Evolutionary conservation across 148 eudicot species (phyloP).

Genomic region (Suaeda aralocaspica): DNA sequence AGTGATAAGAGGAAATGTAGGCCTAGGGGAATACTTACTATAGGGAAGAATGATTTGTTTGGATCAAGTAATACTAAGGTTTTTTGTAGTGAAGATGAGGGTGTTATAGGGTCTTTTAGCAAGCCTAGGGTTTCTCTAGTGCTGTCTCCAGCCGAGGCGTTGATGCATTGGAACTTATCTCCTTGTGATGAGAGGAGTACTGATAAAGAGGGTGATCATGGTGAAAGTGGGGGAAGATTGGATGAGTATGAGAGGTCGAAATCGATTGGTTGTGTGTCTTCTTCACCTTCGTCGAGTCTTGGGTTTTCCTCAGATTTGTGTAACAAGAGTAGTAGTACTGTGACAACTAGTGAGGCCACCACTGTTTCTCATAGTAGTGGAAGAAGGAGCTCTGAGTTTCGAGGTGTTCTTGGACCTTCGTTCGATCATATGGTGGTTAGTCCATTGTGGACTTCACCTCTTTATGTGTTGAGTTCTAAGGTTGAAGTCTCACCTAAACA

Average conservation of each 20-base stretch:
- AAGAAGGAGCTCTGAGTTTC: slow-evolving; percentile 30
- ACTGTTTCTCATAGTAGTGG: slow-evolving; percentile 20
- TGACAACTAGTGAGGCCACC: slow-evolving; percentile 21
- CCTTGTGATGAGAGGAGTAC: slow-evolving; percentile 39
- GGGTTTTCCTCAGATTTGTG: slow-evolving; percentile 30
- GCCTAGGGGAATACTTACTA: slow-evolving; percentile 64
- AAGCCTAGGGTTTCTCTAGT: slow-evolving; percentile 34
- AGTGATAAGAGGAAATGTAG: slow-evolving; percentile 69
- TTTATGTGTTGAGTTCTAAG: slow-evolving; percentile 18
- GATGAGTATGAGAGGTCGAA: slow-evolving; percentile 8
- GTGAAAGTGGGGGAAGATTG: slow-evolving; percentile 16
- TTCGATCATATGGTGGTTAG: slow-evolving; percentile 27
- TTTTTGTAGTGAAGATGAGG: slow-evolving; percentile 22
- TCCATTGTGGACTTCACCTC: slow-evolving; percentile 22
- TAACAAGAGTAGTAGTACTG: slow-evolving; percentile 22
- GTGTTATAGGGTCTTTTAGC: slow-evolving; percentile 10
- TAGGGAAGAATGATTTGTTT: slow-evolving; percentile 37
- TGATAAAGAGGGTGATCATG: slow-evolving; percentile 14
- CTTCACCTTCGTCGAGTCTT: slow-evolving; percentile 38
- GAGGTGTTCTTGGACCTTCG: slow-evolving; percentile 31
- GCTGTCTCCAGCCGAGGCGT: slow-evolving; percentile 64
- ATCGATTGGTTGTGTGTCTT: slow-evolving; percentile 14
- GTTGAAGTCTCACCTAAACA: slow-evolving; percentile 22
- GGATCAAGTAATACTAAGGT: slow-evolving; percentile 25
- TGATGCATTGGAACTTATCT: slow-evolving; percentile 57